Evolutionary conservation across 2,329 filamentous ascomycete species (phyloP).

Genomic region (Ceratocystis harringtonii): DNA sequence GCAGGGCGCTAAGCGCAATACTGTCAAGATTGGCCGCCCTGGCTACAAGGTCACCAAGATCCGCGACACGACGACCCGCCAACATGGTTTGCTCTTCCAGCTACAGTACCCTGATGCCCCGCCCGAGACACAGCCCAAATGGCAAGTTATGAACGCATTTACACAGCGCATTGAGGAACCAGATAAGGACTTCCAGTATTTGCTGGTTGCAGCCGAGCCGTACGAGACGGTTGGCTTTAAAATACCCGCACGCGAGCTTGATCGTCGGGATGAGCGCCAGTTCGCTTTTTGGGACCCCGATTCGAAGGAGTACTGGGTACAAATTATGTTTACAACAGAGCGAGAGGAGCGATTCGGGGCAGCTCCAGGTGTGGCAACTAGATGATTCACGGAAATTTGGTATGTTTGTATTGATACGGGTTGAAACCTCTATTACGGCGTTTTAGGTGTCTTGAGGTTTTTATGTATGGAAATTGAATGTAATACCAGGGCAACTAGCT

Average conservation of each 20-base stretch:
- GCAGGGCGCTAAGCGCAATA: slow-evolving; percentile 57
- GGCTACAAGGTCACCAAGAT: slow-evolving; percentile 98
- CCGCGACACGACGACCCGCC: slow-evolving; percentile 71
- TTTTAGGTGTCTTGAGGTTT: not conserved
- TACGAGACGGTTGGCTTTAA: slow-evolving; percentile 98
- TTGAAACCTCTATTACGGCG: not conserved
- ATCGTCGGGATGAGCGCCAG: slow-evolving; percentile 72
- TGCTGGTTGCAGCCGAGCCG: slow-evolving; percentile 87
- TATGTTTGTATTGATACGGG: not conserved
- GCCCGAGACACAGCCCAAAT: slow-evolving; percentile 58
- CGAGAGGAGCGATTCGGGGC: slow-evolving; percentile 75
- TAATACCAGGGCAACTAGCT: not conserved
- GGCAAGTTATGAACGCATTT: slow-evolving; percentile 95
- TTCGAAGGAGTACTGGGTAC: slow-evolving; percentile 92
- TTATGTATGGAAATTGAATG: slow-evolving; percentile 3
- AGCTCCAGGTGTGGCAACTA: slow-evolving; percentile 42
- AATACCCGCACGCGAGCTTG: slow-evolving; percentile 82
- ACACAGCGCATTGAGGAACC: slow-evolving; percentile 92
- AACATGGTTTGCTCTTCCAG: slow-evolving; percentile 88
- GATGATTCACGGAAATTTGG: not conserved
- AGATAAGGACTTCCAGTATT: slow-evolving; percentile 87
- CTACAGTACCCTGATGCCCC: slow-evolving; percentile 87
- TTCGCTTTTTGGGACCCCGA: slow-evolving; percentile 95
- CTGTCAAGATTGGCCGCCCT: slow-evolving; percentile 87
- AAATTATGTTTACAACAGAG: slow-evolving; percentile 97